Base-by-base conservation (phyloP, 768 basidiomycete species). In the Cantharellus anzutake region DNA sequence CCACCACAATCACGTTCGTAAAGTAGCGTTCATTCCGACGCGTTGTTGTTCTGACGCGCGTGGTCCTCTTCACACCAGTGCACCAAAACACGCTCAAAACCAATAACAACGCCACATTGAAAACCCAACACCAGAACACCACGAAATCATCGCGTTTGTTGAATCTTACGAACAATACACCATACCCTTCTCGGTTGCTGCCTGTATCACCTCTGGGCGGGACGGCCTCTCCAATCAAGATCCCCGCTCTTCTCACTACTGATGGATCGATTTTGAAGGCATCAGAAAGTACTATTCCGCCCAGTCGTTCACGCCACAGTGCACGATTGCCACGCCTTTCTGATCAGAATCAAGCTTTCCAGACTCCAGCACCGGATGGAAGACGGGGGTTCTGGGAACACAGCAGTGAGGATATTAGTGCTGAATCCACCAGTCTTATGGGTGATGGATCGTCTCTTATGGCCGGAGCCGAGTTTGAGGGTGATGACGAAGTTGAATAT, bases 301-400 rank as follows among this genome's bases (percentile, higher is more conserved):
- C 85, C 0, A 86, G 84, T 63, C 84, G 84, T 3, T 74, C 77
- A 37, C 74, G 86, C 52, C 83, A 79, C 67, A 81, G 81, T 57
- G 69, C 77, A 58, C 75, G 84, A 50, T 72, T 74, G 11, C 80
- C 80, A 42, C 70, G 76, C 44, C 79, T 73, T 60, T 73, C 73
- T 29, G 37, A 71, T 69, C 51, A 41, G 38, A 40, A 75, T 75
- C 62, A 71, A 61, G 14, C 83, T 84, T 63, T 75, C 83, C 29
- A 29, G 44, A 89, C 87, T 0, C 87, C 87, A 1, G 63, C 75
- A 44, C 80, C 80, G 20, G 73, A 71, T 4, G 84, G 83, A 2
- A 75, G 63, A 34, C 35, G 60, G 80, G 63, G 79, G 14, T 59
- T 82, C 60, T 90, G 86, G 86, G 85, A 90, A 64, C 76, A 85